These are phyloP conservation scores for Ligustrum vulgare DNA, from an alignment of 257 asterid species.

Conservation along the genomic window DNA sequence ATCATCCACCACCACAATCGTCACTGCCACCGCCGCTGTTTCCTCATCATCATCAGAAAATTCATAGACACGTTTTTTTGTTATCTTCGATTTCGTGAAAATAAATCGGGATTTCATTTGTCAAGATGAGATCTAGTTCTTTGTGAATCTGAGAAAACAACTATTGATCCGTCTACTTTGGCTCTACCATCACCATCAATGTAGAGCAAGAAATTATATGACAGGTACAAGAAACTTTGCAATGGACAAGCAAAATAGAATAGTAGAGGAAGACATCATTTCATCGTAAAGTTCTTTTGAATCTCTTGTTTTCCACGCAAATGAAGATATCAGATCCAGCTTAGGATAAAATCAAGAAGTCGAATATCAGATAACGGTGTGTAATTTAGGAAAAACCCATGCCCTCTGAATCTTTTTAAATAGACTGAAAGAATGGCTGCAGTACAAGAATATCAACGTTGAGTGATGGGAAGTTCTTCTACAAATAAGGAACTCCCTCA, in stretches of 20 bases:
- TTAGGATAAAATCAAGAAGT: conserved; percentile 69
- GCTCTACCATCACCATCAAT: too few species aligned
- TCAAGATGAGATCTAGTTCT: too few species aligned
- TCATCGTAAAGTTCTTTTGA: conserved; percentile 84
- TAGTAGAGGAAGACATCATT: conserved; percentile 56
- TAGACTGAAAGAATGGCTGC: conserved; percentile 36
- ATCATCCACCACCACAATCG: too few species aligned
- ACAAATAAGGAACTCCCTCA: conserved; percentile 29
- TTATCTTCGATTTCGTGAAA: too few species aligned
- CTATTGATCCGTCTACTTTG: too few species aligned
- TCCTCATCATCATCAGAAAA: too few species aligned
- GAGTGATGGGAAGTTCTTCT: conserved; percentile 25
- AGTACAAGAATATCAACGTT: conserved; percentile 38
- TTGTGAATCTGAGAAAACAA: too few species aligned
- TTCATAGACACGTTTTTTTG: too few species aligned
- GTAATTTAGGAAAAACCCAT: conserved; percentile 38
- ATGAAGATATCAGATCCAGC: conserved; percentile 60
- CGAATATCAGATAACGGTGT: conserved; percentile 48
- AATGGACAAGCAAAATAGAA: conserved; percentile 32
- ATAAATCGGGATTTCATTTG: too few species aligned
- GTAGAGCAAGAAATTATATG: conserved; percentile 29
- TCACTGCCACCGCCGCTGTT: too few species aligned
- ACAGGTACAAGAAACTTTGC: conserved; percentile 24
- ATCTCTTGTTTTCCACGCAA: conserved; percentile 57
- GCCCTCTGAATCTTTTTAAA: conserved; percentile 27